Conservation (phyloP, 345 rosid species). For the Camelina hispida region DNA sequence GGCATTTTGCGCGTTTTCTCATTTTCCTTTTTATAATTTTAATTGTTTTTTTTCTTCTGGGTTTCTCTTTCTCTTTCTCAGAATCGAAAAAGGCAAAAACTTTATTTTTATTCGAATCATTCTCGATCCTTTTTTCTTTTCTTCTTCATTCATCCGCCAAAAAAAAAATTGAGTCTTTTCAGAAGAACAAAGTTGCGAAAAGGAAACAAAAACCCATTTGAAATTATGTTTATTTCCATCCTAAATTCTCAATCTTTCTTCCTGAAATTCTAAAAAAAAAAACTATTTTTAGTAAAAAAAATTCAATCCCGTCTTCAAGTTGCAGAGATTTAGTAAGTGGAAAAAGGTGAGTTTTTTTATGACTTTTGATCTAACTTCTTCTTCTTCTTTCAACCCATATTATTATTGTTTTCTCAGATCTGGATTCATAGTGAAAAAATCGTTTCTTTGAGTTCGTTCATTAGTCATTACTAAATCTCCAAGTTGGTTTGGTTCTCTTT, state of each 20-base stretch:
- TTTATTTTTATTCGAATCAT: slow-evolving; percentile 46
- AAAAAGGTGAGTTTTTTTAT: slow-evolving; percentile 40
- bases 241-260: slow-evolving; percentile 41
- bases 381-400: not conserved
- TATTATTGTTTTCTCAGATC: slow-evolving; percentile 37
- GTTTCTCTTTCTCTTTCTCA: slow-evolving; percentile 16
- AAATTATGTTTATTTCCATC: slow-evolving; percentile 30
- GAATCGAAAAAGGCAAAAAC: slow-evolving; percentile 31
- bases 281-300: slow-evolving; percentile 44
- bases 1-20: slow-evolving; percentile 45
- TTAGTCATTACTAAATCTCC: slow-evolving; percentile 22
- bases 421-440: slow-evolving; percentile 15
- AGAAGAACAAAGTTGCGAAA: slow-evolving; percentile 20
- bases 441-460: not conserved
- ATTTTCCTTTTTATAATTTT: not conserved
- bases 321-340: slow-evolving; percentile 40
- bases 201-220: slow-evolving; percentile 17
- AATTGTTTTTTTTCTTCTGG: slow-evolving; percentile 21
- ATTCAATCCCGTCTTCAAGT: slow-evolving; percentile 26
- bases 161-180: slow-evolving; percentile 36
- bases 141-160: slow-evolving; percentile 36
- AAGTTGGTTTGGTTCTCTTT: slow-evolving; percentile 12
- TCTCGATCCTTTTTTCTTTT: slow-evolving; percentile 41
- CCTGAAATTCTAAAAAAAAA: slow-evolving; percentile 18
- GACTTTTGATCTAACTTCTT: slow-evolving; percentile 35